Percentiles rank a stretch among this genome's conserved stretches.
Evolutionary conservation across 352 stramenopile species (phyloP).

Genomic region (Bremia lactucae): DNA sequence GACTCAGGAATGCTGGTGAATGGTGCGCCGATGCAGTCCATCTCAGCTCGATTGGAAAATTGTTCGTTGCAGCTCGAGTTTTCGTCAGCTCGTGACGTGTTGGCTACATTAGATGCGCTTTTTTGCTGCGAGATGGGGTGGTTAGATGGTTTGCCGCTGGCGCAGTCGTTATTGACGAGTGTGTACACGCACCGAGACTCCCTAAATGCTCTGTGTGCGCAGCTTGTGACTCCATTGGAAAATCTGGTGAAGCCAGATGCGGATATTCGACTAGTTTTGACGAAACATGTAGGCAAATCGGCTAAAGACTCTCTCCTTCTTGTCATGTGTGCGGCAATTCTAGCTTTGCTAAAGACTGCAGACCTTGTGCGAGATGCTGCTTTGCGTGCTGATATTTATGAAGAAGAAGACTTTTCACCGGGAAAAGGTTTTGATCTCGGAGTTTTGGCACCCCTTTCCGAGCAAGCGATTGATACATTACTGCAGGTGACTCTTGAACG

Average conservation of each 20-base stretch:
- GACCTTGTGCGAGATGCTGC: constrained; percentile 75
- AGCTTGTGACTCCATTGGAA: constrained; percentile 26
- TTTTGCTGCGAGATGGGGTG: constrained; percentile 72
- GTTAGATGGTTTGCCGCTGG: constrained; percentile 74
- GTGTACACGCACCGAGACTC: constrained; percentile 81
- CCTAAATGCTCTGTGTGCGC: constrained; percentile 54
- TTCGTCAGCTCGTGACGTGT: constrained; percentile 44
- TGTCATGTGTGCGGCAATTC: constrained; percentile 54
- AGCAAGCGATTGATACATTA: constrained; percentile 28
- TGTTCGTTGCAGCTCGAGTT: constrained; percentile 46
- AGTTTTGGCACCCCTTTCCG: constrained; percentile 27
- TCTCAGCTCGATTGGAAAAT: constrained; percentile 37
- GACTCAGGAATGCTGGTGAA: constrained; percentile 84
- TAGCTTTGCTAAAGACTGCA: constrained; percentile 65
- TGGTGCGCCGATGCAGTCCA: constrained; percentile 38
- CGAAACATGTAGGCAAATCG: constrained; percentile 21
- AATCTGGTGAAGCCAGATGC: constrained; percentile 12
- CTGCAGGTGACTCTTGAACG: constrained; percentile 37
- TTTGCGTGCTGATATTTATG: constrained; percentile 90
- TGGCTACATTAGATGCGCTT: constrained; percentile 67
- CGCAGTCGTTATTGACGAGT: constrained; percentile 85
- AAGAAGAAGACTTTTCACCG: constrained; percentile 91
- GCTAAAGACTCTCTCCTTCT: constrained; percentile 50
- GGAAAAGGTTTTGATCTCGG: constrained; percentile 56
- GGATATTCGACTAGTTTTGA: constrained; percentile 22